Conservation (phyloP, 495 filamentous ascomycete genomes). For the Lichenothelia convexa region DNA sequence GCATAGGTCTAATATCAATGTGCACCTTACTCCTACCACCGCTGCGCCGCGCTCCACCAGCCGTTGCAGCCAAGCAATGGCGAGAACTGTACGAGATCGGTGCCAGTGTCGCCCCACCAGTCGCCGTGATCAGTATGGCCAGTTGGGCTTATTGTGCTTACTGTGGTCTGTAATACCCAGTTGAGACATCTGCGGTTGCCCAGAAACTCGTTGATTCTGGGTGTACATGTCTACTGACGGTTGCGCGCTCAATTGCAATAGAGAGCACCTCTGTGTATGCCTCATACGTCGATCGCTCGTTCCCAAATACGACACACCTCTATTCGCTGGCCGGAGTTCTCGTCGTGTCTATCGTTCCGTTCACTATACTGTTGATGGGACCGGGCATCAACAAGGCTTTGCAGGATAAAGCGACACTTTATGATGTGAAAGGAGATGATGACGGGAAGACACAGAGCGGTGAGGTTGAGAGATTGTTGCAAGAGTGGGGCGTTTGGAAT, state of each 20-base stretch:
- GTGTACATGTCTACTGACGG: too few relatives aligned
- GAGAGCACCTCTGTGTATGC: neutral
- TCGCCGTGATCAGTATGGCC: conserved; percentile 1
- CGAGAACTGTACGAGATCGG: neutral
- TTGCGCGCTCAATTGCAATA: neutral
- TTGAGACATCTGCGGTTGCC: neutral
- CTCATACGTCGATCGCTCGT: neutral
- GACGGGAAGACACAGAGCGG: neutral
- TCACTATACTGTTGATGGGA: conserved; percentile 4
- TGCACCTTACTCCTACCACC: neutral
- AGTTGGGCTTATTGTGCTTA: neutral
- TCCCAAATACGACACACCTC: neutral
- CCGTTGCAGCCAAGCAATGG: conserved; percentile 2
- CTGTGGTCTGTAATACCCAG: neutral
- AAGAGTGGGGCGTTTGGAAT: conserved; percentile 3
- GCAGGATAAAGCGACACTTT: neutral
- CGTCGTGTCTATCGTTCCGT: conserved; percentile 4
- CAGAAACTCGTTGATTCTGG: too few relatives aligned
- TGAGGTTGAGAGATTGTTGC: conserved; percentile 4
- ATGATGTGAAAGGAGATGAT: neutral
- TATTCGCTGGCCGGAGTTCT: conserved; percentile 3
- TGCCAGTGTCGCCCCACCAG: neutral
- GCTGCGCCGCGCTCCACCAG: neutral
- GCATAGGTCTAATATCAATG: neutral
- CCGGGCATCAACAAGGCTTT: conserved; percentile 1